Evolutionary conservation across 225 moss, liverwort and hornwort species (phyloP).

Genomic region (Pseudoscleropodium purum): DNA sequence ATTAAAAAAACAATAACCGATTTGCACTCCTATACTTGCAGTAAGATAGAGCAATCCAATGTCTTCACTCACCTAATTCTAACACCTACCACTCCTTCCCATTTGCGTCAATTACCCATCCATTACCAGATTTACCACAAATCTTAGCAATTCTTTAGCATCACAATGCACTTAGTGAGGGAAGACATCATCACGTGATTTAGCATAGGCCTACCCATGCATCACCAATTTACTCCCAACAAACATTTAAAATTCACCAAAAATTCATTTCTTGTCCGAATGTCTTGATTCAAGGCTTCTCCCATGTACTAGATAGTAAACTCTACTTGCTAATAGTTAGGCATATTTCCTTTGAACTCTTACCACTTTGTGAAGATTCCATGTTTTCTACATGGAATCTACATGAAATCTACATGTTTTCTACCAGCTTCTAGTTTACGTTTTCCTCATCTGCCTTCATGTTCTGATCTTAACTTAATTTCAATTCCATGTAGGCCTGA

Average conservation of each 20-base stretch:
- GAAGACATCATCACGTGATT: rapidly evolving
- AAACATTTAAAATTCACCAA: not conserved
- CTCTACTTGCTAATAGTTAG: not conserved
- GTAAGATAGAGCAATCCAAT: not conserved
- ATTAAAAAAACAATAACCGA: not conserved
- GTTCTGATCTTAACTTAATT: no score
- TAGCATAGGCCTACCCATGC: rapidly evolving
- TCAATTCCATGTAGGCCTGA: no score
- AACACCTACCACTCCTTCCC: rapidly evolving
- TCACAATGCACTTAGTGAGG: rapidly evolving
- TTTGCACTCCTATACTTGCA: not conserved
- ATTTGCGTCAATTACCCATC: not conserved
- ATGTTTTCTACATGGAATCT: not conserved
- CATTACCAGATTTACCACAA: not conserved
- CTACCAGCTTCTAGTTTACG: no score
- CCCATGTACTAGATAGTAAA: not conserved
- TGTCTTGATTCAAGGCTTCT: not conserved
- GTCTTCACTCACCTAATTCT: rapidly evolving
- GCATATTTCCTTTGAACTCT: no score
- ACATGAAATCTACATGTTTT: not conserved
- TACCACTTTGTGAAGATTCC: not conserved
- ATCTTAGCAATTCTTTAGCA: no score
- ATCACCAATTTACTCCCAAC: no score
- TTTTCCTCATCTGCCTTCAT: no score
- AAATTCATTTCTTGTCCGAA: rapidly evolving